Evolutionary conservation across 352 stramenopile genomes (phyloP).

Genomic region (Phytophthora pini): DNA sequence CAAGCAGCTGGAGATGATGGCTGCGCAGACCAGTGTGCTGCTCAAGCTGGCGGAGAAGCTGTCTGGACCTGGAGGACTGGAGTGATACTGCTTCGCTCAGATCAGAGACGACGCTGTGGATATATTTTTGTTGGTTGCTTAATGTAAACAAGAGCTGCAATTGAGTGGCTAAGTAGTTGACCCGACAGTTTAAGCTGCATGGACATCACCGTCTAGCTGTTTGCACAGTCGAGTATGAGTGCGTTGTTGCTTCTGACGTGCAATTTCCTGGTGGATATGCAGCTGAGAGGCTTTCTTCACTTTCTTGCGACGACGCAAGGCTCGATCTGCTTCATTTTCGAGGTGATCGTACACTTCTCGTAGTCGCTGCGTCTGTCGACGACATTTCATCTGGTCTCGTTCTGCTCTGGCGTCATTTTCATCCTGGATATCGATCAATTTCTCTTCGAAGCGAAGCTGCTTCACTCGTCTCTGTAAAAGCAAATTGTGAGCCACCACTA

Average conservation of each 20-base stretch:
- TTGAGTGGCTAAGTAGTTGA: not conserved
- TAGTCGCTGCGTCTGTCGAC: constrained; percentile 46
- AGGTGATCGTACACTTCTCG: constrained; percentile 60
- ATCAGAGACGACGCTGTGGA: not conserved
- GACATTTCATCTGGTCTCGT: constrained; percentile 41
- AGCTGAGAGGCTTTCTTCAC: constrained; percentile 65
- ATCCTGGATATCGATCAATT: constrained; percentile 35
- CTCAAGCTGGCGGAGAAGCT: constrained; percentile 35
- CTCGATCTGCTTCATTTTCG: constrained; percentile 60
- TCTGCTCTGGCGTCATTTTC: constrained; percentile 43
- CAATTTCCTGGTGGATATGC: constrained; percentile 68
- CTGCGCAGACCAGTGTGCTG: constrained; percentile 33
- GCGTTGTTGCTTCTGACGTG: constrained; percentile 47
- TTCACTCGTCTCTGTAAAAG: constrained; percentile 39
- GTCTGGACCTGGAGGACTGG: not conserved
- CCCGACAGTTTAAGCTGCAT: constrained; percentile 8
- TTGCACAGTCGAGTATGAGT: constrained; percentile 25
- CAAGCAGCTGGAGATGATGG: constrained; percentile 40
- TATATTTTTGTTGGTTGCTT: constrained; percentile 7
- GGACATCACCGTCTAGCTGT: constrained; percentile 21
- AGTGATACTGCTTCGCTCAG: constrained; percentile 1
- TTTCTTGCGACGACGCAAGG: constrained; percentile 57
- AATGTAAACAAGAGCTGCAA: not conserved
- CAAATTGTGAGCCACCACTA: not conserved
- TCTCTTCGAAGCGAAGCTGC: constrained; percentile 51